Base-by-base conservation (phyloP, 331 rosid genomes). In the Stylosanthes scabra region DNA sequence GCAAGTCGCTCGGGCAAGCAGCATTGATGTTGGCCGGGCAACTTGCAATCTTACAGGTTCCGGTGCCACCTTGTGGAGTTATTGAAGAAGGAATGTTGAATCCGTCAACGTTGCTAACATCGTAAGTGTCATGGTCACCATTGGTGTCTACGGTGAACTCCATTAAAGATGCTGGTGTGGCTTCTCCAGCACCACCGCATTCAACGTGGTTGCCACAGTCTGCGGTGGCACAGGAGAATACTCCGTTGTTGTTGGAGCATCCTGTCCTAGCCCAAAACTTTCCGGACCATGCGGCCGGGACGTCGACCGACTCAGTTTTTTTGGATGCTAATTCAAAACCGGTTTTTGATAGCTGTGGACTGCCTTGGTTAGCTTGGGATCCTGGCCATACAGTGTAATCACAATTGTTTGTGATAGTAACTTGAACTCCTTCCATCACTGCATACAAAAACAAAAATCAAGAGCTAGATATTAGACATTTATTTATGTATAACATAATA, bases 21-120 rank as follows among this genome's bases (percentile, higher is more conserved):
- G 1, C 0, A 14, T 88, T 87, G 13, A 89, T 79, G 41, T 89
- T 29, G 0, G 51, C 76, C 0, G 80, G 76, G 9, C 96, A 92
- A 1, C 66, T 29, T 0, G 90, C 65, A 8, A 75, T 10, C 2
- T 27, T 16, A 64, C 82, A 81, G 0, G 13, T 9, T 0, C 71
- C 3, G 12, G 13, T 2, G 79, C 97, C 88, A 0, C 93, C 91
- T n/a, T 63, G 69, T 0, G 95, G 80, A 1, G 82, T 68, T 2
- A 91, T 57, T 0, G 86, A 78, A 14, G 88, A 44, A 0, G 88
- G 97, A 62, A 88, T 50, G 57, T 90, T 90, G 76, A 88, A 90
- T 41, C 97, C 97, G 5, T 90, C 92, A 0, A 88, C 93, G 27
- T 73, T n/a, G 71, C 76, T 3, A 7, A 82, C 74, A 25, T 80